Base-by-base conservation (phyloP, 2,329 filamentous ascomycete species). In the Claviceps pazoutovae region DNA sequence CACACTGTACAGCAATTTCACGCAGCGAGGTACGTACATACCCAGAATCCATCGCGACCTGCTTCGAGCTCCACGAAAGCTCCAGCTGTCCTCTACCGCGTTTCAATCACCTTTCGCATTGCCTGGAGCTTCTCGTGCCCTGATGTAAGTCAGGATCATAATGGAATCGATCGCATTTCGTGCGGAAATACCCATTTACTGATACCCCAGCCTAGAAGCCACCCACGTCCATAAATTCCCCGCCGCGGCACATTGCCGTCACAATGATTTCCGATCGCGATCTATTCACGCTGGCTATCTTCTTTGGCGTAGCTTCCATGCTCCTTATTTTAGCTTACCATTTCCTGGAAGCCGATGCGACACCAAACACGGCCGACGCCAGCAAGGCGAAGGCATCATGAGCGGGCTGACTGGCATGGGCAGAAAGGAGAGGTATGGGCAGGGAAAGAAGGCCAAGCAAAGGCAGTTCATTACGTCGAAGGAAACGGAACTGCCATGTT, bases 231-330 rank as follows among this genome's bases (percentile, higher is more conserved):
- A 17, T 11, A n/a, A 39, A 36, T 17, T 16, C 9, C 37, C 4
- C 7, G 19, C 44, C 44, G 16, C 36, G 49, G 11, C 58, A 39
- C 56, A 53, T 19, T 23, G 13, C 55, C 55, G 54, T 62, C 74
- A 86, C 62, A 48, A 98, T 98, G 93, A 97, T 98, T 66, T 85
- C 90, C 66, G 93, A 98, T 80, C 74, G 78, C 67, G 83, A 93
- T 58, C 83, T 98, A 62, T 96, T 97, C 77, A 79, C 79, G 56
- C 80, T 98, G 34, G 90, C 93, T 68, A 83, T 97, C 67, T 91
- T 96, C 68, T 86, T 98, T 54, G 93, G 93, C 72, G 86, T 83
- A 51, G 79, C 83, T 42, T 82, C 91, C 56, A 91, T 97, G 87
- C 74, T 96, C 45, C 78, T 98, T 56, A 96, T 97, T 58, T 82